These are phyloP conservation scores for Rhynchospora breviuscula DNA, from an alignment of 176 grass and related monocot genomes.

Conservation along the genomic window DNA sequence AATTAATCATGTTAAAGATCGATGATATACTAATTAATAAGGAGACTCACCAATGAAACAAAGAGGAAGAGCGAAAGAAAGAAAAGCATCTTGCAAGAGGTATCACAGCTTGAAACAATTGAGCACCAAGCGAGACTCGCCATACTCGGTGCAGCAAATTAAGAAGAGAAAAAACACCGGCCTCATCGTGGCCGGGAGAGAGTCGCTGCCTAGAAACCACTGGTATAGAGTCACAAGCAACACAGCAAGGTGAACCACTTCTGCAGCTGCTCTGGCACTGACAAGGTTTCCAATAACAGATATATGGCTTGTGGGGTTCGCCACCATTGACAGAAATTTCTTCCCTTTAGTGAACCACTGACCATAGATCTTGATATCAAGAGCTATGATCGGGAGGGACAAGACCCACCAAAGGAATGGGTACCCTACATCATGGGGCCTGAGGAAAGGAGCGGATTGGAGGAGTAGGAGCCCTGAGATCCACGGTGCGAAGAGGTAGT, in stretches of 20 bases:
- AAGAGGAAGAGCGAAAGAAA: constrained; percentile 69
- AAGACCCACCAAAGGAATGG: constrained; percentile 38
- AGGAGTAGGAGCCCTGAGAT: constrained; percentile 61
- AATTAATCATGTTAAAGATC: not conserved
- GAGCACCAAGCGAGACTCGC: constrained; percentile 49
- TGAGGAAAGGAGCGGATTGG: constrained; percentile 36
- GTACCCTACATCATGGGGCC: not conserved
- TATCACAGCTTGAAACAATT: constrained; percentile 44
- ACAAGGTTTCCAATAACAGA: constrained; percentile 66
- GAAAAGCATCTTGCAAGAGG: constrained; percentile 50
- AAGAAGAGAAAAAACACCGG: constrained; percentile 82
- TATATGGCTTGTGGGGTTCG: constrained; percentile 62
- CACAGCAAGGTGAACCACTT: constrained; percentile 58
- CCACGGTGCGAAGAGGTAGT: constrained; percentile 84
- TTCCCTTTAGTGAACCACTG: constrained; percentile 74
- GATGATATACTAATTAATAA: not conserved
- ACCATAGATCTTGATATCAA: constrained; percentile 70
- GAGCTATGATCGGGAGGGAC: constrained; percentile 45
- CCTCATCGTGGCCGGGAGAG: constrained; percentile 53
- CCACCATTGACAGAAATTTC: constrained; percentile 58
- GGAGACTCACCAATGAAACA: constrained; percentile 35
- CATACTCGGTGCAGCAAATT: constrained; percentile 47
- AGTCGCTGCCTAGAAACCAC: constrained; percentile 39
- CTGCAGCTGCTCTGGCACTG: constrained; percentile 33
- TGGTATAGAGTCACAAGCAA: constrained; percentile 83